Evolutionary conservation across 2,329 filamentous ascomycete genomes (phyloP).

Genomic region (Nemania bipapillata): DNA sequence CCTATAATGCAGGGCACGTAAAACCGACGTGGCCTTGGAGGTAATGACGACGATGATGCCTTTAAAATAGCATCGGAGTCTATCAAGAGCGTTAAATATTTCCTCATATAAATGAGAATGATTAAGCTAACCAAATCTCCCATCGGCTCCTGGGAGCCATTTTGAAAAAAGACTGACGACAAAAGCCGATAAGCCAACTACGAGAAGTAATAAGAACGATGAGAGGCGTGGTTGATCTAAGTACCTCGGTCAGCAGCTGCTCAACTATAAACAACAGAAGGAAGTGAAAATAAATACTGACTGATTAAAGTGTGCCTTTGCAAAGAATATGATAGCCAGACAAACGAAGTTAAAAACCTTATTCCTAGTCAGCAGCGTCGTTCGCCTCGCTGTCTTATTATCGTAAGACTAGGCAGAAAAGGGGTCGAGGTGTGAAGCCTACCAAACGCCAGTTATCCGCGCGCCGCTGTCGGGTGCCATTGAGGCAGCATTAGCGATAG

Average conservation of each 20-base stretch:
- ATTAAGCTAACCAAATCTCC: constrained; percentile 56
- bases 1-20: constrained; percentile 59
- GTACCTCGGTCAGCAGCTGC: constrained; percentile 32
- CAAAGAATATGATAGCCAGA: constrained; percentile 60
- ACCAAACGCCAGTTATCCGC: constrained; percentile 55
- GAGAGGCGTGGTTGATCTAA: constrained; percentile 63
- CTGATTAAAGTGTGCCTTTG: constrained; percentile 63
- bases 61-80: constrained; percentile 52
- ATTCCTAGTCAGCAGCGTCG: constrained; percentile 9
- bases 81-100: constrained; percentile 27
- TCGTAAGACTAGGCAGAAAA: background rate
- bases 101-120: background rate
- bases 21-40: constrained; percentile 60
- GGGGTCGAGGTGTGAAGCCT: constrained; percentile 35
- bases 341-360: constrained; percentile 61
- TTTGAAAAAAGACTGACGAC: constrained; percentile 56
- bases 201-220: constrained; percentile 59
- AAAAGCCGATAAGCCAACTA: constrained; percentile 58
- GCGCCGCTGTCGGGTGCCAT: constrained; percentile 52
- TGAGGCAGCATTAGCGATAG: constrained; percentile 27
- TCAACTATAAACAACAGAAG: background rate
- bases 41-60: constrained; percentile 53
- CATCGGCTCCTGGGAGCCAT: constrained; percentile 61
- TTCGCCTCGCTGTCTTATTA: constrained; percentile 17
- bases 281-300: constrained; percentile 55